Evolutionary conservation across 169 alveolate genomes (phyloP), one percentile per base, ranked within the genome.

Genomic region (Plasmodium knowlesi): DNA sequence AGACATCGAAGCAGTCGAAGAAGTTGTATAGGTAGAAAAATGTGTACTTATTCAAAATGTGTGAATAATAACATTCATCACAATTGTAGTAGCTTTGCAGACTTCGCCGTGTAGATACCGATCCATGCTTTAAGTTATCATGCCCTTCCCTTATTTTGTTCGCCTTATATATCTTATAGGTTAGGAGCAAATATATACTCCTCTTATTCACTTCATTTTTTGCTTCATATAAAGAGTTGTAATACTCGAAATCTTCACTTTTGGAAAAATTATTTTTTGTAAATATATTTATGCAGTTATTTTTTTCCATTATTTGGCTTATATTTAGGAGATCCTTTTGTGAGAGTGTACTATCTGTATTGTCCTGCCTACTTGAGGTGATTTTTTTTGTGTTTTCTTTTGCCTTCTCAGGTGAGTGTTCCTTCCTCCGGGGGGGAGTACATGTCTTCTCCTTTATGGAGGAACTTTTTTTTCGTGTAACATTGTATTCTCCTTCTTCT

Each of bases 291-390:
- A 88, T 73, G 50, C 34, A 79, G 84, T 79, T 88, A 30, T 88
- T 88, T 79, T 88, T 88, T 79, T 88, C 79, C 61, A 88, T 79
- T 80, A 76, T 88, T 78, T 88, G 84, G 82, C 73, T 88, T 39
- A 88, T 57, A 37, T 79, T 34, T 19, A 67, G 10, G 46, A 53
- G 46, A 79, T 88, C 94, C 76, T 88, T 88, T 86, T 86, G 86
- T 14, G 80, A 41, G 12, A 82, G 61, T 25, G 19, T 82, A 22
- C 71, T 32, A 22, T 82, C 41, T 28, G 22, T 19, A 32, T 39
- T 32, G 41, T 30, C 16, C 5, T 14, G 57, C 12, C 14, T 41
- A 0, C 4, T 2, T 41, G 16, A 32, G 28, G 84, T 22, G 50
- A 1, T 28, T 41, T 80, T 80, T 8, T 43, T 82, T 82, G 37